These are phyloP conservation scores for Hymenoscyphus linearis DNA, from an alignment of 2,329 filamentous ascomycete genomes.

Conservation along the genomic window DNA sequence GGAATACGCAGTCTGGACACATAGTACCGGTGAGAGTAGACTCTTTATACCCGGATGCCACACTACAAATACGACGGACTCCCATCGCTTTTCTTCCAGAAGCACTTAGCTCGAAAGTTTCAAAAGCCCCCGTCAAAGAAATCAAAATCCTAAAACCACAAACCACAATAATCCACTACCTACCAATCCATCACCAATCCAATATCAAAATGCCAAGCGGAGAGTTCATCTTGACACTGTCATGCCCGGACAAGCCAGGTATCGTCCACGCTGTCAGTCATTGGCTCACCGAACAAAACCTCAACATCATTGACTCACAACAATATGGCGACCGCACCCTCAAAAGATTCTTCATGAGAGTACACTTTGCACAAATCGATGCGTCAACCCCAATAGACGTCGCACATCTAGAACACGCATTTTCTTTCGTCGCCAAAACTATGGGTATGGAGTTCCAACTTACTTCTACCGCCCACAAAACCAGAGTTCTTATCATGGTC, in stretches of 20 bases:
- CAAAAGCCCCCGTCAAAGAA: no score
- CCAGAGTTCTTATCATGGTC: constrained; percentile 79
- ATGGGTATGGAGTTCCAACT: constrained; percentile 69
- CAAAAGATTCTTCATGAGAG: constrained; percentile 81
- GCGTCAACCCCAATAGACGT: constrained; percentile 36
- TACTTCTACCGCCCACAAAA: constrained; percentile 62
- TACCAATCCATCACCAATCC: not conserved
- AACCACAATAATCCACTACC: not conserved
- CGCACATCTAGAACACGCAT: constrained; percentile 48
- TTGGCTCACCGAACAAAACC: constrained; percentile 64
- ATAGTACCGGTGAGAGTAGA: no score
- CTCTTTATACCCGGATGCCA: no score
- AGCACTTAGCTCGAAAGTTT: no score
- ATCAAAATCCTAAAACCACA: not conserved
- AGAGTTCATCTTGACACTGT: constrained; percentile 64
- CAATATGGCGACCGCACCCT: constrained; percentile 75
- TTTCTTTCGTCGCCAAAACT: constrained; percentile 55
- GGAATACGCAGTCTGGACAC: no score
- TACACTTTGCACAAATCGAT: constrained; percentile 65
- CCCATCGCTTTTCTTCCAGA: not conserved
- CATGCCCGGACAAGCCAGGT: constrained; percentile 77
- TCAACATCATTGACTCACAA: constrained; percentile 81
- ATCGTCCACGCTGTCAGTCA: constrained; percentile 82
- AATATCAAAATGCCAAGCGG: not conserved
- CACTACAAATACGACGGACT: not conserved